Percentiles rank a stretch among this genome's conserved stretches.
phyloP scores from a whole-genome alignment of 2,329 filamentous ascomycete species.

The Boeremia exigua region DNA sequence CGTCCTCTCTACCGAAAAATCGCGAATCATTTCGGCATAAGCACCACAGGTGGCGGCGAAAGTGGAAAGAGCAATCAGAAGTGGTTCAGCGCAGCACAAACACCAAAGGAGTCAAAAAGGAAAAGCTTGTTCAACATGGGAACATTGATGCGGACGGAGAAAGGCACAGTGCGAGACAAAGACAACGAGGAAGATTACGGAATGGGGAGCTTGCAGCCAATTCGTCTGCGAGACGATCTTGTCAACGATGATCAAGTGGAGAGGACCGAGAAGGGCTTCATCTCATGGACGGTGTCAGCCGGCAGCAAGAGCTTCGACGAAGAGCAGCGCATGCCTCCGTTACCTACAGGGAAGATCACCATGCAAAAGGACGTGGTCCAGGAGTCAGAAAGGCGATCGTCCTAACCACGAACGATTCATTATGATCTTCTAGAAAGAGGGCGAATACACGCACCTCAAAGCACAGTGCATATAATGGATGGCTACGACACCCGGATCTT shows the following conservation, averaged over 20 bases:
- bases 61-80: slow-evolving; percentile 26
- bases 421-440: not conserved
- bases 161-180: slow-evolving; percentile 20
- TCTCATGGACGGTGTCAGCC: slow-evolving; percentile 37
- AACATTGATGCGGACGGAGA: slow-evolving; percentile 33
- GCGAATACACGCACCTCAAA: not conserved
- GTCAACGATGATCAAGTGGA: slow-evolving; percentile 23
- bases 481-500: slow-evolving; percentile 13
- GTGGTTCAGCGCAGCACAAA: slow-evolving; percentile 22
- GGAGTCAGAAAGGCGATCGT: slow-evolving; percentile 22
- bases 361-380: slow-evolving; percentile 35
- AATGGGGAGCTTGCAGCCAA: slow-evolving; percentile 30
- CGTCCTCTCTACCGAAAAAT: slow-evolving; percentile 43
- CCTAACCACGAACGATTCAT: not conserved
- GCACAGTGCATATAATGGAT: not conserved
- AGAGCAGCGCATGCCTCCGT: slow-evolving; percentile 6
- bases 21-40: slow-evolving; percentile 29
- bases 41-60: slow-evolving; percentile 17
- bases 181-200: slow-evolving; percentile 33
- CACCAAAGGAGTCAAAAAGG: slow-evolving; percentile 22
- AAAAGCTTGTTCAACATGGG: slow-evolving; percentile 31
- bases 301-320: slow-evolving; percentile 39
- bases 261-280: slow-evolving; percentile 34
- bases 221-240: slow-evolving; percentile 38
- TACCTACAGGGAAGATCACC: slow-evolving; percentile 30